Evolutionary conservation across 495 filamentous ascomycete genomes (phyloP), one percentile per base, ranked within the genome.

Genomic region (Penicillium cosmopolitanum): DNA sequence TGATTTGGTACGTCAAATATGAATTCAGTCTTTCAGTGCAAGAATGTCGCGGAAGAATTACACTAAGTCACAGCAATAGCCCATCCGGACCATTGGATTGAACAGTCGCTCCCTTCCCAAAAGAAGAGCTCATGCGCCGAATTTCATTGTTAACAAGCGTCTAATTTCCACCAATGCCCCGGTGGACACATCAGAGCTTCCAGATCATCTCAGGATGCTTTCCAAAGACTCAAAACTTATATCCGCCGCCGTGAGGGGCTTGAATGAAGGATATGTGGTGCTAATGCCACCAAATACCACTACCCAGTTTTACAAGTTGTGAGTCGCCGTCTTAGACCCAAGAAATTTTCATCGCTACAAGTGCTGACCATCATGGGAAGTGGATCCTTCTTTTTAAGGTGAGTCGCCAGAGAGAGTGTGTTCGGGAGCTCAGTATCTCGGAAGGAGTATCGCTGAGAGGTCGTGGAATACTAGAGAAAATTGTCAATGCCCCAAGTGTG

Each of bases 401-500:
- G 3, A 55, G 63, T 63, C 7, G 7, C 34, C 11, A 5, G 16
- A 6, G 42, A 44, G 16, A n/a, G 50, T n/a, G 19, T 50, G 28
- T 38, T 13, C 15, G 36, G 36, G 36, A n/a, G 11, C 36, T 38
- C 36, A 23, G 36, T 35, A 18, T 15, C 25, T 35, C 19, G 33
- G 13, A 15, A 25, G 8, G n/a, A 19, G 11, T 21, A 23, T 38
- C 21, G n/a, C 23, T 63, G 47, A 57, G 28, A 19, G 31, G 25
- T 50, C 13, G 11, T 51, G 10, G 23, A 43, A 10, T 56, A 31
- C 19, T 33, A 93, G 92, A 64, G 92, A 96, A 55, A 90, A 93
- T 66, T 96, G 92, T 66, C 89, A 86, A 51, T 96, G 92, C 66
- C 57, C 69, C 1, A 68, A 77, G 50, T 97, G 93, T 69, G 79